phyloP scores from a whole-genome alignment of 495 filamentous ascomycete genomes.

The Neurospora discreta region DNA sequence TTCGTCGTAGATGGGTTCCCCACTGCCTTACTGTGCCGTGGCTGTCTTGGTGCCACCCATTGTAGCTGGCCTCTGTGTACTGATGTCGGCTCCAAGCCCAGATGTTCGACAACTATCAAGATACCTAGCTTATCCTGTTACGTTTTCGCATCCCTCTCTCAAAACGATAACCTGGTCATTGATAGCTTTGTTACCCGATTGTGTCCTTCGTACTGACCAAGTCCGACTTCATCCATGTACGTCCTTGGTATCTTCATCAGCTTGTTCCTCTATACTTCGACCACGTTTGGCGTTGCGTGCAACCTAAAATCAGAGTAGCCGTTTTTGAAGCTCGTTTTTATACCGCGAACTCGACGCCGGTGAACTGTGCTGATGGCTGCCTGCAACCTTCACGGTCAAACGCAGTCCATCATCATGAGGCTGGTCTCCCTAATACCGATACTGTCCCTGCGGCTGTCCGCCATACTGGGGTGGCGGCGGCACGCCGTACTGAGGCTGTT shows the following conservation, averaged over 20 bases:
- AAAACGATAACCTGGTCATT: not conserved
- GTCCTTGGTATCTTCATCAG: not conserved
- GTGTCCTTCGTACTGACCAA: not conserved
- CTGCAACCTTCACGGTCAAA: not conserved
- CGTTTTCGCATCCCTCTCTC: not conserved
- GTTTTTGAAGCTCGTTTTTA: not conserved
- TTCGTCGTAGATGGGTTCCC: not conserved
- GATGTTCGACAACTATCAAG: not conserved
- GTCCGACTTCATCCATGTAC: not conserved
- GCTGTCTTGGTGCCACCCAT: not conserved
- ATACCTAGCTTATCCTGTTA: not conserved
- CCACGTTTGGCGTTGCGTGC: not conserved
- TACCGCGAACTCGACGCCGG: not conserved
- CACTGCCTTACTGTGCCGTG: not conserved
- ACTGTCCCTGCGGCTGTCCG: conserved; percentile 2
- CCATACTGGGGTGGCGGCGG: not conserved
- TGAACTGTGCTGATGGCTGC: not conserved
- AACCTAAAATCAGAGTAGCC: not conserved
- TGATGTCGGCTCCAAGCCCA: not conserved
- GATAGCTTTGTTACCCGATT: not conserved
- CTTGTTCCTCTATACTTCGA: not conserved
- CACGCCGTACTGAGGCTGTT: conserved; percentile 14
- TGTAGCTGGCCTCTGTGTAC: not conserved
- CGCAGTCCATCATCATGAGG: not conserved
- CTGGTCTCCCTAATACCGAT: not conserved